These are phyloP conservation scores for Diaporthe destruens DNA, from an alignment of 2,329 filamentous ascomycete species.

Conservation along the genomic window DNA sequence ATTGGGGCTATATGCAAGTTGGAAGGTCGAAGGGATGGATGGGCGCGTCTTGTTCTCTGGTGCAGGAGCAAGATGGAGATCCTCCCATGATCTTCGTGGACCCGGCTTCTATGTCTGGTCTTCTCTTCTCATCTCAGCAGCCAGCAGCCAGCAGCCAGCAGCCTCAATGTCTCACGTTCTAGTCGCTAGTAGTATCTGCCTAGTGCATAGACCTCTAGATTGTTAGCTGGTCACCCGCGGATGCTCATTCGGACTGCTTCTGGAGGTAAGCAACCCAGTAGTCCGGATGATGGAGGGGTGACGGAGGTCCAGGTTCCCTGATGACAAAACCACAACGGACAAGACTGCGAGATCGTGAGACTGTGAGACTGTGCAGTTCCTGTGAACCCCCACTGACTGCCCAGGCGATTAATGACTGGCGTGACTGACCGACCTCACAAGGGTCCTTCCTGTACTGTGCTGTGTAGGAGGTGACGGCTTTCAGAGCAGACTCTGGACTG, in stretches of 20 bases:
- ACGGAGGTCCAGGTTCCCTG: not conserved
- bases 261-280: not conserved
- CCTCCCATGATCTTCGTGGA: conserved; percentile 13
- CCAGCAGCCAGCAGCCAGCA: conserved; percentile 7
- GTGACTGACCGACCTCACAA: not conserved
- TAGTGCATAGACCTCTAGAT: not conserved
- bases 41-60: conserved; percentile 9
- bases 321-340: not conserved
- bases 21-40: not conserved
- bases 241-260: not conserved
- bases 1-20: conserved; percentile 29
- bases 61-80: conserved; percentile 2
- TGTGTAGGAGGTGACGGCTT: conserved; percentile 14
- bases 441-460: not conserved
- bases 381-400: conserved; percentile 11
- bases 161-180: conserved; percentile 13
- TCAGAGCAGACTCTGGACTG: conserved; percentile 27
- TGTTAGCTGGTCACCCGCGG: not conserved
- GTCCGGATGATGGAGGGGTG: not conserved
- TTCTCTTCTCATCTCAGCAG: not conserved
- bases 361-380: not conserved
- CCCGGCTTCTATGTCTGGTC: conserved; percentile 15
- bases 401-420: not conserved
- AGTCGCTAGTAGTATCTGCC: not conserved
- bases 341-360: not conserved